Percentiles rank a stretch among this genome's conserved stretches.
Conservation (phyloP, 1,284 basidiomycete species). For the Schizophyllum commune region DNA sequence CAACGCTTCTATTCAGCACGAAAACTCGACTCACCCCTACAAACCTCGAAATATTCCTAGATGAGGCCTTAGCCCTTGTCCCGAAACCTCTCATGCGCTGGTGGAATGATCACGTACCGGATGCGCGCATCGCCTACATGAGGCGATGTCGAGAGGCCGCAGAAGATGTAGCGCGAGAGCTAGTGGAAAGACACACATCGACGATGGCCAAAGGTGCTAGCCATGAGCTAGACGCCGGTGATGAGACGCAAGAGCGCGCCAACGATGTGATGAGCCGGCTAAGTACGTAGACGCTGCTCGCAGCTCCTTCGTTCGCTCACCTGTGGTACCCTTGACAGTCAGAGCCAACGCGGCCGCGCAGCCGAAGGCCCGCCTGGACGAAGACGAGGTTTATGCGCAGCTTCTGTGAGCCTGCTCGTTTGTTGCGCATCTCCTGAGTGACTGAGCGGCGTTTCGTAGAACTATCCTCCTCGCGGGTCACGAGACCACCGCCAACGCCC, state of each 20-base stretch:
- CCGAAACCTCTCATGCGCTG: conserved; percentile 33
- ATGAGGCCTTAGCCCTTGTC: conserved; percentile 28
- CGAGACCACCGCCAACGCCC: conserved; percentile 25
- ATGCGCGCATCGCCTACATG: conserved; percentile 32
- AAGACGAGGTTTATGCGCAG: conserved; percentile 34
- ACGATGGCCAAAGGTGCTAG: conserved; percentile 32
- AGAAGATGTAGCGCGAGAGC: conserved; percentile 28
- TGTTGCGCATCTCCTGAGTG: not conserved
- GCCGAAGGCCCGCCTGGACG: conserved; percentile 26
- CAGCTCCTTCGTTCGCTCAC: not conserved
- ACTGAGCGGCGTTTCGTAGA: conserved; percentile 11
- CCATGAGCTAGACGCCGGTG: conserved; percentile 15
- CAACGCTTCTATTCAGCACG: conserved; percentile 18
- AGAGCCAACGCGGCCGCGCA: conserved; percentile 37
- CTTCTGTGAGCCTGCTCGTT: not conserved
- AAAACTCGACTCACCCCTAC: conserved; percentile 28
- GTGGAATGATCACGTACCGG: conserved; percentile 29
- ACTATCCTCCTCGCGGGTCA: conserved; percentile 37
- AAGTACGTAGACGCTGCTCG: conserved; percentile 18
- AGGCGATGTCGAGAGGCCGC: conserved; percentile 17
- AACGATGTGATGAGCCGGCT: conserved; percentile 30
- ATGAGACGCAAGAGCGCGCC: conserved; percentile 6
- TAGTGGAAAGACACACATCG: conserved; percentile 33
- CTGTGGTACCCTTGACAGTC: conserved; percentile 18
- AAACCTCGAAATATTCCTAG: conserved; percentile 28